Base-by-base conservation (phyloP, 2,329 filamentous ascomycete genomes). In the Mycosphaerella sp. region DNA sequence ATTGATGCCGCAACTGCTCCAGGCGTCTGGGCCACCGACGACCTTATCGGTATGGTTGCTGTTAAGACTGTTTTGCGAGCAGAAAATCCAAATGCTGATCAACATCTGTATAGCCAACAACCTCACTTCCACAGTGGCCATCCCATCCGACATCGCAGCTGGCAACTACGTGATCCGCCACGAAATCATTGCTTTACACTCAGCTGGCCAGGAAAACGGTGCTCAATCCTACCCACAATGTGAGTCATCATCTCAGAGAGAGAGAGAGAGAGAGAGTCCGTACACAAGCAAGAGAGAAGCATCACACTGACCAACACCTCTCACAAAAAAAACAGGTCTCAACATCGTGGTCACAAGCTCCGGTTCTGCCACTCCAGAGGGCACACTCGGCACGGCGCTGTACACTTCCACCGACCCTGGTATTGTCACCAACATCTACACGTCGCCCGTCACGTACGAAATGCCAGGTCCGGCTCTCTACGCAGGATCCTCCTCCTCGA, bases 121-220 rank as follows among this genome's bases (percentile, higher is more conserved):
- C 55, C 69, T 73, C 43, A 70, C 70, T 44, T 76, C 77, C 34
- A 65, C 68, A 46, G 74, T 79, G 52, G 73, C 70, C 51, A 77
- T 82, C 49, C 79, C 79, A 8, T 58, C 66, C 8, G 74, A 73
- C 53, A 72, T 82, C 46, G 73, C 72, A 32, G 65, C 77, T 5
- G 80, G 80, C 16, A 73, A 80, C 61, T 82, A 82, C 62, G 75
- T 83, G 50, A 71, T 81, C 9, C 75, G 80, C 14, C 77, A 79
- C 48, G 80, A 82, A 70, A 73, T 79, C 47, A 75, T 85, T 45
- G 81, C 77, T 18, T 78, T 85, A 45, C 81, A 85, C 71, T 70
- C 70, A 27, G 76, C 71, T 12, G 71, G 67, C 3, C 58, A 64
- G 35, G 47, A 68, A 13, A 71, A 71, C 49, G 75, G 71, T 28